Conservation (phyloP, 352 stramenopile genomes). For the Phytophthora constricta region DNA sequence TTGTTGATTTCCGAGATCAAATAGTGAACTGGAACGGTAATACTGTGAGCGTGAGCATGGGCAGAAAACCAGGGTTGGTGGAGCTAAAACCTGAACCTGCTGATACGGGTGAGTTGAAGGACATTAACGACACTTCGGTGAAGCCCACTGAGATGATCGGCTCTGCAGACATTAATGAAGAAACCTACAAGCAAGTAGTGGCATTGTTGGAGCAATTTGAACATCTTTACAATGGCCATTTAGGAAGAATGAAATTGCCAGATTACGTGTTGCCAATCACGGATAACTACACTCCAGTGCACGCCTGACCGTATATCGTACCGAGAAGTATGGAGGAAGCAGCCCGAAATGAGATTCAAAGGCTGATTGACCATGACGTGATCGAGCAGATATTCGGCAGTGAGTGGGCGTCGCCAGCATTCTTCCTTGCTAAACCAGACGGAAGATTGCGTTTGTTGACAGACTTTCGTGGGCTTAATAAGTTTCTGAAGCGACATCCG, state of each 20-base stretch:
- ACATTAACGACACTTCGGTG: conserved; percentile 8
- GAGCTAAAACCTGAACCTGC: neutral
- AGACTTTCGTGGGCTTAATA: conserved; percentile 18
- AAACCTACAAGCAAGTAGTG: neutral
- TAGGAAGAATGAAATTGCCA: conserved; percentile 11
- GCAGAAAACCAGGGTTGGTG: neutral
- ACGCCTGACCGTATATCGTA: conserved; percentile 1
- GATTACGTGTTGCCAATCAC: conserved; percentile 4
- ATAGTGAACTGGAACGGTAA: conserved; percentile 3
- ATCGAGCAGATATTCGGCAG: conserved; percentile 21
- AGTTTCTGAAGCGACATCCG: conserved; percentile 2
- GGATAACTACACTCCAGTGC: neutral
- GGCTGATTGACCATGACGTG: conserved; percentile 7
- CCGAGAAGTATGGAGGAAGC: conserved; percentile 1
- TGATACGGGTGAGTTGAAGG: neutral
- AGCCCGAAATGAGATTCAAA: conserved; percentile 1
- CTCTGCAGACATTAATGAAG: neutral
- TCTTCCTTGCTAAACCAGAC: conserved; percentile 15
- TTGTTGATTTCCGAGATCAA: conserved; percentile 9
- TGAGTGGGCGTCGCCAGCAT: conserved; percentile 15
- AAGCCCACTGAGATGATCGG: too few relatives aligned
- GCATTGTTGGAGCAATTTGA: conserved; percentile 2
- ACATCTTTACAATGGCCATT: neutral
- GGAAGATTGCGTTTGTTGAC: conserved; percentile 7
- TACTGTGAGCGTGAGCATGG: neutral